Evolutionary conservation across 1,284 basidiomycete genomes (phyloP), one percentile per base, ranked within the genome.

Genomic region (Pseudozyma hubeiensis): DNA sequence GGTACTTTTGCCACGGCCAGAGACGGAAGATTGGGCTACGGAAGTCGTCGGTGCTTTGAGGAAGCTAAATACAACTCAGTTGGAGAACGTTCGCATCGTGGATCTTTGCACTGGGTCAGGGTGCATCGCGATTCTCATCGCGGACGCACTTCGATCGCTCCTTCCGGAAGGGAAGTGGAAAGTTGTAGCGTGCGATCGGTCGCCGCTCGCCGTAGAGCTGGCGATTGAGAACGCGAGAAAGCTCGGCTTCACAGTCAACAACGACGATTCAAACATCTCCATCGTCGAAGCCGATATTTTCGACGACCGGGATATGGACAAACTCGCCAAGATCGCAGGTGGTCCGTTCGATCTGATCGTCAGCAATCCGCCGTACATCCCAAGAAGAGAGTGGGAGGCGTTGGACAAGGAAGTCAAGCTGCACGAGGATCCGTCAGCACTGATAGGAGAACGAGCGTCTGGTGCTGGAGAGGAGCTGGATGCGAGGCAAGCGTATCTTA

Each of bases 281-380:
- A 47, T 74, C 16, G 34, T 56, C 3, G 19, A 63, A 51, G 71
- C 71, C 7, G 71, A 74, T 29, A 40, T 74, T 10, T 74, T 68
- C 17, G 35, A 48, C 34, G 49, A 74, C 19, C 29, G 3, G 4
- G 47, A 58, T 4, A 63, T 74, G 62, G 53, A 69, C 7, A 16
- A 5, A 29, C 34, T 74, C 16, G 51, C 58, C 0, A 16, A 11
- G 0, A 3, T 50, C 0, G 65, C 62, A 40, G 65, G 58, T 2
- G 65, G 62, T 4, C 58, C 71, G 4, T 74, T 74, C 29, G 55
- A 65, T 17, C 10, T 74, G 14, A 52, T 74, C 13, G 40, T 69
- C 13, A 62, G 65, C 52, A 74, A 74, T 30, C 71, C 71, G 7
- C 71, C 71, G 9, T 74, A 74, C 49, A 69, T 74, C 6, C 71